A percentile compares a stretch with the other conserved stretches of the same genome.
Evolutionary conservation across 1,284 basidiomycete species (phyloP).

Genomic region (Phenoliferia sp.): DNA sequence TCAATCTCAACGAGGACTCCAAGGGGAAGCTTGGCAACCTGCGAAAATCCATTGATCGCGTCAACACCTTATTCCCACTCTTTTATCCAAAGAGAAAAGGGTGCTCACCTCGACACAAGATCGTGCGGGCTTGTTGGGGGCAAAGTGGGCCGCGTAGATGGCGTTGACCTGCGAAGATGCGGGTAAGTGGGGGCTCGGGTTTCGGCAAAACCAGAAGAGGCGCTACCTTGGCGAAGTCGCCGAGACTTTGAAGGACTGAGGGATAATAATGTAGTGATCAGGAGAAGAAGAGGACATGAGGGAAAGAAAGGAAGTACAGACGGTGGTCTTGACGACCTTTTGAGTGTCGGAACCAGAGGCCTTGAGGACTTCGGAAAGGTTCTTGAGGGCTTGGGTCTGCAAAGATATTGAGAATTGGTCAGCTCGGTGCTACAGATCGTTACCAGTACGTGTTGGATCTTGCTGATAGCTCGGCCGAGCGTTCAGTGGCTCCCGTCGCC

Average conservation of each 20-base stretch:
- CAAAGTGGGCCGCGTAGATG: conserved; percentile 51
- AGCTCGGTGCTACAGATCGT: neutral
- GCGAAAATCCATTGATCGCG: neutral
- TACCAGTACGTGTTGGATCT: too few species aligned
- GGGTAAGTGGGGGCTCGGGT: conserved; percentile 21
- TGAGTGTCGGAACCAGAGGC: conserved; percentile 70
- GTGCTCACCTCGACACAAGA: conserved; percentile 71
- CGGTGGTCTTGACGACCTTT: conserved; percentile 77
- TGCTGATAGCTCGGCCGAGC: too few species aligned
- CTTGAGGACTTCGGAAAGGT: conserved; percentile 76
- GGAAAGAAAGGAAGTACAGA: conserved; percentile 9
- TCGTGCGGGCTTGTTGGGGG: conserved; percentile 85
- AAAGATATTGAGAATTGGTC: too few species aligned
- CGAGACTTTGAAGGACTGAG: conserved; percentile 25
- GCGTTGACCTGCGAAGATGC: conserved; percentile 22
- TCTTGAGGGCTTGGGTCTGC: conserved; percentile 70
- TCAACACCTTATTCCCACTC: neutral
- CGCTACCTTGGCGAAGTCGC: conserved; percentile 8
- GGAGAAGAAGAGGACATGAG: neutral
- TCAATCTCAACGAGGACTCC: conserved; percentile 79
- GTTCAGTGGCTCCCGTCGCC: too few species aligned
- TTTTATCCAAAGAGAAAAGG: neutral
- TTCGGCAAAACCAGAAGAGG: conserved; percentile 21
- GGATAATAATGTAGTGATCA: neutral
- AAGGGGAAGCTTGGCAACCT: conserved; percentile 60